These are phyloP conservation scores for Cytospora leucostoma DNA, from an alignment of 2,329 filamentous ascomycete genomes.

Conservation along the genomic window DNA sequence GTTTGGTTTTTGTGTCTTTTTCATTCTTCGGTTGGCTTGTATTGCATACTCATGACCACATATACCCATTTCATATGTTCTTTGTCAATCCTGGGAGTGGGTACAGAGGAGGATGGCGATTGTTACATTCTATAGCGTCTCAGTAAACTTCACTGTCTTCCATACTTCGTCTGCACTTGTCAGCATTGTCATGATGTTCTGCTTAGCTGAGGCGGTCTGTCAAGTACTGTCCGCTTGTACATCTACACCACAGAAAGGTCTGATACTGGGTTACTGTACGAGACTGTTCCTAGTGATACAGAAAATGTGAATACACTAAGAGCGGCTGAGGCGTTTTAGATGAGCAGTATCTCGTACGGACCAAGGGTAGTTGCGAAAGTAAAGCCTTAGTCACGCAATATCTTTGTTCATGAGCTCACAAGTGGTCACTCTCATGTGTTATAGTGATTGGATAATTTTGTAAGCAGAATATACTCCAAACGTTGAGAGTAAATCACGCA, in stretches of 20 bases:
- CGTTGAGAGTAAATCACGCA: too few relatives aligned
- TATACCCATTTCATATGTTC: constrained; percentile 25
- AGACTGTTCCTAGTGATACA: not conserved
- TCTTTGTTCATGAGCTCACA: too few relatives aligned
- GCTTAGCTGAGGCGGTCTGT: not conserved
- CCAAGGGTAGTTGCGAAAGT: too few relatives aligned
- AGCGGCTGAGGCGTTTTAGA: not conserved
- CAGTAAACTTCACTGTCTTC: not conserved
- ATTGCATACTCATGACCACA: constrained; percentile 22
- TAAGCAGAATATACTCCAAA: too few relatives aligned
- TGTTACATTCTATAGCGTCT: not conserved
- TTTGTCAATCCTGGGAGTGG: not conserved
- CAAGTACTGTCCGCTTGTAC: not conserved
- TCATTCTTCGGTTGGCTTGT: not conserved
- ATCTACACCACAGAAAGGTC: not conserved
- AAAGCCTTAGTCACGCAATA: too few relatives aligned
- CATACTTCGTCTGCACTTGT: not conserved
- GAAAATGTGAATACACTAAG: not conserved
- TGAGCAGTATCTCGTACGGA: not conserved
- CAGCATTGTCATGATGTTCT: not conserved
- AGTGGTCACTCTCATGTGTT: too few relatives aligned
- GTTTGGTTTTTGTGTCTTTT: not conserved
- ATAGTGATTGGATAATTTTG: too few relatives aligned
- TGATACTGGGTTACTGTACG: not conserved
- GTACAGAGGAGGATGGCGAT: not conserved